These are phyloP conservation scores for Sugiyamaella marilandica DNA, from an alignment of 805 yeast genomes.

Conservation along the genomic window DNA sequence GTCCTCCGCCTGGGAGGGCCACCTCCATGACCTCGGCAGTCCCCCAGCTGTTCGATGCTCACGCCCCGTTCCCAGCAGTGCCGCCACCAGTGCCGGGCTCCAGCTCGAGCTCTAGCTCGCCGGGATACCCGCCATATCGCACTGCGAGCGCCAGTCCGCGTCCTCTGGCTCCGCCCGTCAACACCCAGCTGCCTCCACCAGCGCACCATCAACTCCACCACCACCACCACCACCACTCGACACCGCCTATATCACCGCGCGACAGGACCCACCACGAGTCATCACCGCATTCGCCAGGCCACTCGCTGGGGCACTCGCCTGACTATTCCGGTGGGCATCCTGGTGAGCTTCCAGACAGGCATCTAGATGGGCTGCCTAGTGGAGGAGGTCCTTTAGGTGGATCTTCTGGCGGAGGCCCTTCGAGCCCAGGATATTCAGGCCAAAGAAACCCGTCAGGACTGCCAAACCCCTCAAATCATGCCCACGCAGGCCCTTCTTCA, in stretches of 20 bases:
- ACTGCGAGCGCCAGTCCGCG: constrained; percentile 10
- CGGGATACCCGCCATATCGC: neutral
- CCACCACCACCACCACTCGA: neutral
- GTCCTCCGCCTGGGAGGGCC: constrained; percentile 22
- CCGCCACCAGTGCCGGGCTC: neutral
- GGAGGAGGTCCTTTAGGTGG: no score
- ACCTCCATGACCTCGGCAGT: neutral
- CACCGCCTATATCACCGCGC: neutral
- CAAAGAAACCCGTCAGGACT: no score
- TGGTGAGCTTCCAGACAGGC: no score
- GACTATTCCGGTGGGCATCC: no score
- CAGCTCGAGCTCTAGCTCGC: neutral
- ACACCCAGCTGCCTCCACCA: neutral
- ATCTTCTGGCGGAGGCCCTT: no score
- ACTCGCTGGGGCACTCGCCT: no score
- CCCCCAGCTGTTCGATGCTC: neutral
- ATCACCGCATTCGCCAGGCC: neutral
- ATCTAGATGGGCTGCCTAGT: no score
- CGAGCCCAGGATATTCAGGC: no score
- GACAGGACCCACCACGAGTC: neutral
- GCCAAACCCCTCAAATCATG: no score
- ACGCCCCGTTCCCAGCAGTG: neutral
- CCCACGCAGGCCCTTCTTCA: no score
- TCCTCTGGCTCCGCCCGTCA: constrained; percentile 1
- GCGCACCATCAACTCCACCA: neutral